These are phyloP conservation scores for Penicillium waksmanii DNA, from an alignment of 495 filamentous ascomycete genomes.

Conservation along the genomic window DNA sequence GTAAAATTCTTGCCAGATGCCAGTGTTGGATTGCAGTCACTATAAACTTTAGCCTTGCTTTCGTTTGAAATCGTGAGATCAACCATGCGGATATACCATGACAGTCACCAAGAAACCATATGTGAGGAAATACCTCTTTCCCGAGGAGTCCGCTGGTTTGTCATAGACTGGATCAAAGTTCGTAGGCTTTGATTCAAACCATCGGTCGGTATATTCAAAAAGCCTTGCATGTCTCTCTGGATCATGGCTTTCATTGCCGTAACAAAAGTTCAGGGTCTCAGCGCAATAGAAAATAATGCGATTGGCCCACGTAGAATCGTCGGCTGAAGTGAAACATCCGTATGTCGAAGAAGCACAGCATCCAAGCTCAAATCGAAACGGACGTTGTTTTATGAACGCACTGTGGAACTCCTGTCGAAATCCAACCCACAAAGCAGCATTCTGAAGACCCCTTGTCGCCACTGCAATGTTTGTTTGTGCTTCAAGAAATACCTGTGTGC, in stretches of 20 bases:
- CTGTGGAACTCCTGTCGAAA: slow-evolving; percentile 39
- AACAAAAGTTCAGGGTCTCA: slow-evolving; percentile 22
- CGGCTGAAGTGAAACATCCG: slow-evolving; percentile 24
- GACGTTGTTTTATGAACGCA: slow-evolving; percentile 35
- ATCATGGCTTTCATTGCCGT: background rate
- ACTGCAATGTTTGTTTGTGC: slow-evolving; percentile 13
- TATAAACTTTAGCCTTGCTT: slow-evolving; percentile 1
- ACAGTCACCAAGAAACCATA: slow-evolving; percentile 10
- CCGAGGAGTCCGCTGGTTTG: background rate
- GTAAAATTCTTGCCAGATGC: slow-evolving; percentile 8
- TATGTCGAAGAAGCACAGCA: slow-evolving; percentile 18
- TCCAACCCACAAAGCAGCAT: slow-evolving; percentile 37
- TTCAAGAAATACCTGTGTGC: slow-evolving; percentile 17
- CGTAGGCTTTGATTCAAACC: slow-evolving; percentile 4
- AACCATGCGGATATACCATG: slow-evolving; percentile 1
- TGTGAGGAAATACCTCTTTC: slow-evolving; percentile 1
- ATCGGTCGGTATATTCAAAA: background rate
- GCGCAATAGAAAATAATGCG: slow-evolving; percentile 32
- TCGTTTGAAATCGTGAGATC: background rate
- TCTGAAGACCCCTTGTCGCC: slow-evolving; percentile 21
- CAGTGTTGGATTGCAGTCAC: slow-evolving; percentile 13
- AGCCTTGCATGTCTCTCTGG: background rate
- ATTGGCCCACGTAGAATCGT: slow-evolving; percentile 36
- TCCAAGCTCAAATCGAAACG: slow-evolving; percentile 22
- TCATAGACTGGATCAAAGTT: slow-evolving; percentile 6